Percentiles rank a stretch among this genome's conserved stretches.
phyloP scores from a whole-genome alignment of 2,329 filamentous ascomycete genomes.

The Atkinsonella texensis region DNA sequence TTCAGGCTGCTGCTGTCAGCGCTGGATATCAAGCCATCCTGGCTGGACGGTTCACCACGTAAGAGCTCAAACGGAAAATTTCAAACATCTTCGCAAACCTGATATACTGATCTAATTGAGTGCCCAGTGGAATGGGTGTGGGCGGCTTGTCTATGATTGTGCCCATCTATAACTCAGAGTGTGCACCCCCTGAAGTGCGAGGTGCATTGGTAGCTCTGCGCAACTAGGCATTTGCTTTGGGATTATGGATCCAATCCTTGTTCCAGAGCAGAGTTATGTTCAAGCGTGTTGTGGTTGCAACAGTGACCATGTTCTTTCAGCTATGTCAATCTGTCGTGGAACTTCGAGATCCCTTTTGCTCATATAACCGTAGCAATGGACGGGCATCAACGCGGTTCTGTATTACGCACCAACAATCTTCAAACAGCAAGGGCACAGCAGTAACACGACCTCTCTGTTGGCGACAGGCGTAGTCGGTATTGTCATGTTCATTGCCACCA shows the following conservation, averaged over 20 bases:
- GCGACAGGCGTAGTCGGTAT: constrained; percentile 63
- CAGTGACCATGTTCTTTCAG: background rate
- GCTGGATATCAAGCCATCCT: constrained; percentile 44
- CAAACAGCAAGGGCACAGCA: constrained; percentile 46
- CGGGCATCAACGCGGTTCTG: constrained; percentile 44
- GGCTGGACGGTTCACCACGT: constrained; percentile 58
- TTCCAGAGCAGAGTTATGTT: background rate
- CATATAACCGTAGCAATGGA: constrained; percentile 11
- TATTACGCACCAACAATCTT: constrained; percentile 66
- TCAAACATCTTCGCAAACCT: background rate
- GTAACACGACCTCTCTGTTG: constrained; percentile 41
- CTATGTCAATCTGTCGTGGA: background rate
- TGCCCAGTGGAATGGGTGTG: constrained; percentile 47
- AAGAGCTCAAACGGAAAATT: constrained; percentile 14
- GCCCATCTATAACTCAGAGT: constrained; percentile 39
- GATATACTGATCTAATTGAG: background rate
- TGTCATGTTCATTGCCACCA: constrained; percentile 55
- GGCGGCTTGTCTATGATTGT: constrained; percentile 58
- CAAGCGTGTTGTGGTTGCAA: background rate
- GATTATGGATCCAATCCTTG: constrained; percentile 39
- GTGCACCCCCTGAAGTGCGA: constrained; percentile 30
- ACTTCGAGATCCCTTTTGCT: background rate
- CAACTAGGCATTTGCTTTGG: constrained; percentile 48
- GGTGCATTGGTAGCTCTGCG: constrained; percentile 32
- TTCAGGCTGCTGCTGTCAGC: constrained; percentile 50